A percentile compares a stretch with the other conserved stretches of the same genome.
Conservation (phyloP, 2,329 filamentous ascomycete species). For the Rhinocladiella mackenziei region DNA sequence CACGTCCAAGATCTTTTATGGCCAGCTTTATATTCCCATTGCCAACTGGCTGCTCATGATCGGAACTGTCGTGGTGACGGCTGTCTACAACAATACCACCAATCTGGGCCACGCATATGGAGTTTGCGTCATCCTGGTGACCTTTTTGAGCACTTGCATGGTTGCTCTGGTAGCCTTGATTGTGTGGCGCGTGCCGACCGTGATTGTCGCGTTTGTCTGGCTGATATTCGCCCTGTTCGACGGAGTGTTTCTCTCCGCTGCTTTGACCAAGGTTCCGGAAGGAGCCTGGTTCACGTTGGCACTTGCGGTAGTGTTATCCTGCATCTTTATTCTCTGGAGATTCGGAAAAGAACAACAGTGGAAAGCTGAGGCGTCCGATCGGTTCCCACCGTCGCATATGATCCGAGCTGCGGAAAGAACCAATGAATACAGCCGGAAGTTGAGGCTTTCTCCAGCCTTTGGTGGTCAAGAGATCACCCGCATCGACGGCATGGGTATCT, state of each 20-base stretch:
- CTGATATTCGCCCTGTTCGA: conserved; percentile 64
- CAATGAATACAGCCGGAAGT: conserved; percentile 1
- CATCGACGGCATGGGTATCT: conserved; percentile 62
- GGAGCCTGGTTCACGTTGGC: conserved; percentile 75
- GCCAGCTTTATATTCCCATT: conserved; percentile 71
- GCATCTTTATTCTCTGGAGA: conserved; percentile 68
- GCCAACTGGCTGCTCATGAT: conserved; percentile 75
- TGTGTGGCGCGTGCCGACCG: not conserved
- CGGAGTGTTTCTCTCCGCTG: conserved; percentile 64
- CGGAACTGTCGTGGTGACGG: conserved; percentile 69
- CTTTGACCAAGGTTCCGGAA: conserved; percentile 67
- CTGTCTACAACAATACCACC: conserved; percentile 67
- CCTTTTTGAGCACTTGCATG: conserved; percentile 73
- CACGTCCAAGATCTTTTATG: conserved; percentile 65
- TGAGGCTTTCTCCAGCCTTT: conserved; percentile 29
- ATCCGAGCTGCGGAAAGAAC: not conserved
- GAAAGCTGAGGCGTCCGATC: conserved; percentile 55
- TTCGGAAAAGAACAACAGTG: conserved; percentile 77
- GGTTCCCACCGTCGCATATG: conserved; percentile 14
- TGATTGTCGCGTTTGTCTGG: conserved; percentile 58
- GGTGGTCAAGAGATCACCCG: conserved; percentile 42
- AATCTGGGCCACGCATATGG: conserved; percentile 71
- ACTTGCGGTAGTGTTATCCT: conserved; percentile 58
- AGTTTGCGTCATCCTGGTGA: conserved; percentile 64
- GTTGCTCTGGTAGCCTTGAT: conserved; percentile 51